Percentiles rank a stretch among this genome's conserved stretches.
These are phyloP conservation scores for Extremus antarcticus DNA, from an alignment of 495 filamentous ascomycete genomes.

Conservation along the genomic window DNA sequence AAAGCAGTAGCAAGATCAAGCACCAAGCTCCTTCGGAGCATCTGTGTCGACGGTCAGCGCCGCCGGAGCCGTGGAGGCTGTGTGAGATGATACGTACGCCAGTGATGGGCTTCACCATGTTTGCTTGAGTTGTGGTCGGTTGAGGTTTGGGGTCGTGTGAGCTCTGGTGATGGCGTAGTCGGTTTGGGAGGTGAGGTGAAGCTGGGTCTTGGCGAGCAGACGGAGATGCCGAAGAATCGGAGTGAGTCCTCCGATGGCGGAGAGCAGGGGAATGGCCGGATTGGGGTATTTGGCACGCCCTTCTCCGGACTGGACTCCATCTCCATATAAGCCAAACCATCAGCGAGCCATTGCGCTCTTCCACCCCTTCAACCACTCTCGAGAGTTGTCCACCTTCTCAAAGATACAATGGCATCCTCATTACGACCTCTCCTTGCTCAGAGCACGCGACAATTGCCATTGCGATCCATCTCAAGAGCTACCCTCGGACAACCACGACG, in stretches of 20 bases:
- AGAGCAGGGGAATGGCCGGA: too few species aligned
- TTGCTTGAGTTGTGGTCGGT: neutral
- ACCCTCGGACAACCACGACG: neutral
- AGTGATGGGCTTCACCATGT: slow-evolving; percentile 42
- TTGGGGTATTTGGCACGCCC: neutral
- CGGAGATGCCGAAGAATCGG: too few species aligned
- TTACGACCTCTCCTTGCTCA: neutral
- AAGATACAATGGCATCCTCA: slow-evolving; percentile 5
- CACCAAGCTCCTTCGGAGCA: slow-evolving; percentile 62
- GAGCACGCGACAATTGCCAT: neutral
- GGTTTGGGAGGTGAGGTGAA: neutral
- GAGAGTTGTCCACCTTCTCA: neutral
- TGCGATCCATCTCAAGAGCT: neutral
- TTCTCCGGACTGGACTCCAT: neutral
- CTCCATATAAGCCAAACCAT: neutral
- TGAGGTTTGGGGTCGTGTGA: neutral
- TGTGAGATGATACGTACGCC: slow-evolving; percentile 34
- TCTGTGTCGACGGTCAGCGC: slow-evolving; percentile 39
- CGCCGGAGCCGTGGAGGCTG: slow-evolving; percentile 10
- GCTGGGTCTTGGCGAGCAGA: too few species aligned
- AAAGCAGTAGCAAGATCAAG: slow-evolving; percentile 67
- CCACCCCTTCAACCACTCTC: neutral
- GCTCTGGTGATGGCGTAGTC: neutral
- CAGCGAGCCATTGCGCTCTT: neutral
- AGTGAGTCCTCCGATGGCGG: too few species aligned